phyloP scores from a whole-genome alignment of 2,329 filamentous ascomycete genomes.

The Exserohilum turcica region DNA sequence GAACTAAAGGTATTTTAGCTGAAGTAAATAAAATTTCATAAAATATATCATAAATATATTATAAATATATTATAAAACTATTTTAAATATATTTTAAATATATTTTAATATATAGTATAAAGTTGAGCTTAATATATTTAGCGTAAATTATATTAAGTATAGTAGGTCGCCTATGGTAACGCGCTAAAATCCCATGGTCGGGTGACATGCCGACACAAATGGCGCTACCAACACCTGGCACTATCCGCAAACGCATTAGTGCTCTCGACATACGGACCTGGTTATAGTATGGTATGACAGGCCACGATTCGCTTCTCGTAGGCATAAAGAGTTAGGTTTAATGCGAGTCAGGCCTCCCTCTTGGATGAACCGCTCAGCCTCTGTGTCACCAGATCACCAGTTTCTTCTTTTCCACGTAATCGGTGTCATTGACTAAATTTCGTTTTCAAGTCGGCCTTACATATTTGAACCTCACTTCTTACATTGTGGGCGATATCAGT shows the following conservation, averaged over 20 bases:
- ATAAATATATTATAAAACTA: too few species aligned
- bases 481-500: background rate
- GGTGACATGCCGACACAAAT: too few species aligned
- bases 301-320: conserved; percentile 5
- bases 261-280: background rate
- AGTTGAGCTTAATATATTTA: too few species aligned
- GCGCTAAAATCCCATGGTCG: too few species aligned
- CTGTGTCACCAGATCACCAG: background rate
- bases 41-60: too few species aligned
- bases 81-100: too few species aligned
- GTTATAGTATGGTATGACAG: background rate
- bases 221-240: background rate
- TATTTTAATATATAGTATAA: too few species aligned
- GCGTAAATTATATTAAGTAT: too few species aligned
- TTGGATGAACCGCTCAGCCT: background rate
- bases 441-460: background rate
- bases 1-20: too few species aligned
- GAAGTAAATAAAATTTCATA: too few species aligned
- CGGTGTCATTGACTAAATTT: background rate
- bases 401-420: background rate
- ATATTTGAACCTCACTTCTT: background rate
- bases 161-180: too few species aligned
- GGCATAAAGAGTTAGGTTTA: background rate
- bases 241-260: background rate
- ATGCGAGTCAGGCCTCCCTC: conserved; percentile 4